Evolutionary conservation across 139 green algal genomes (phyloP), one percentile per base, ranked within the genome.

Genomic region (Choricystis sp.): DNA sequence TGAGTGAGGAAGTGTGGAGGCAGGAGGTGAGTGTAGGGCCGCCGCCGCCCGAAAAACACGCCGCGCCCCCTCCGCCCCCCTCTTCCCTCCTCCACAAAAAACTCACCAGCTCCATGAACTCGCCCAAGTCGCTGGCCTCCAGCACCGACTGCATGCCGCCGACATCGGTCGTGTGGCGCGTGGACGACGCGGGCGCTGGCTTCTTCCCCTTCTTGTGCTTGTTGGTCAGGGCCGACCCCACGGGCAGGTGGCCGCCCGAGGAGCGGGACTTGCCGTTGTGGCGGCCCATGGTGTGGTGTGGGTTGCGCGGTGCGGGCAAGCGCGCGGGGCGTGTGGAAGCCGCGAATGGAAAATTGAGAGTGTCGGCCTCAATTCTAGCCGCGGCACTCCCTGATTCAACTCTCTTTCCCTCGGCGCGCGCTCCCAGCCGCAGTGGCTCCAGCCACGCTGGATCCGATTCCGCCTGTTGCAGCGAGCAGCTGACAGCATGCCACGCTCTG

Each of bases 81-180:
- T 52, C 40, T 16, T 52, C 40, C 40, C 16, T 16, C 16, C n/a
- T n/a, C n/a, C n/a, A n/a, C n/a, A n/a, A n/a, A n/a, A n/a, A n/a
- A 21, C 77, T 2, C 63, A 92, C 87, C 83, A 96, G 92, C 26
- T 69, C 79, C 79, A 98, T 88, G 23, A 98, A 72, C 70, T 96
- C 90, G 2, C 89, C 87, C 61, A 98, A 75, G 64, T 97, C 92
- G 60, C 86, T 90, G 1, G 72, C 67, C 57, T 96, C 88, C 19
- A 98, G 66, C 19, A 94, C 78, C 22, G 76, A 89, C 67, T 90
- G 80, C 69, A 96, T 90, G 68, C 73, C 80, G 29, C 61, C 57
- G 2, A 69, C 55, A 19, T 71, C 67, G 1, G 86, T 92, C 5
- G 86, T 91, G 73, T 94, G 77, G 16, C 79, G 62, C 30, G 69